Evolutionary conservation across 2,329 filamentous ascomycete species (phyloP).

Genomic region (Colletotrichum tanaceti): DNA sequence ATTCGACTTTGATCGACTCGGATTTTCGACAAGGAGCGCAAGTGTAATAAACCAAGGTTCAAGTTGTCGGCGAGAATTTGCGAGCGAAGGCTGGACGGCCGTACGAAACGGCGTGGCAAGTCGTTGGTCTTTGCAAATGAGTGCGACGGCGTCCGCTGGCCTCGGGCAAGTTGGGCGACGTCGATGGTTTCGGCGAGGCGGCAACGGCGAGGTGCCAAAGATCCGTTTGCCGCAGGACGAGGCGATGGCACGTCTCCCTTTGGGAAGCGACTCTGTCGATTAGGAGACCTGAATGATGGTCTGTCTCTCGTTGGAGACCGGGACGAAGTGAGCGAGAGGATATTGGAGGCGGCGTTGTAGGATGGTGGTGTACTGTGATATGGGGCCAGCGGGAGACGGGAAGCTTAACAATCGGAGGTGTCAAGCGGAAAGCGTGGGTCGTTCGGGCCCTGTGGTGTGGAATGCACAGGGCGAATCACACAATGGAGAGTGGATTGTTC

Average conservation of each 20-base stretch:
- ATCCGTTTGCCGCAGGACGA: background rate
- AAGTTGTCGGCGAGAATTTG: background rate
- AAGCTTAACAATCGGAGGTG: constrained; percentile 41
- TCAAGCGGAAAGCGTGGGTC: constrained; percentile 40
- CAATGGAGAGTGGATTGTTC: constrained; percentile 38
- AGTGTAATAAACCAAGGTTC: too few relatives aligned
- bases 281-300: constrained; percentile 3
- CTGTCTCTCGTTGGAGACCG: background rate
- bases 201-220: background rate
- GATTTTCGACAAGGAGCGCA: background rate
- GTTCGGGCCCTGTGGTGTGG: constrained; percentile 30
- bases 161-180: constrained; percentile 1
- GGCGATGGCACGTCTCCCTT: constrained; percentile 5
- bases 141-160: constrained; percentile 2
- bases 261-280: background rate
- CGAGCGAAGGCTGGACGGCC: background rate
- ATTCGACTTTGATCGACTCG: background rate
- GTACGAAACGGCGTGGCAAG: background rate
- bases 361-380: constrained; percentile 17
- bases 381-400: constrained; percentile 39
- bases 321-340: constrained; percentile 3
- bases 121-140: background rate
- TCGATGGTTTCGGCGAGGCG: background rate
- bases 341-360: constrained; percentile 11
- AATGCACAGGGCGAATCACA: constrained; percentile 38